These are phyloP conservation scores for Mortierella hygrophila DNA, from an alignment of 192 early-diverging fungal species.

Conservation along the genomic window DNA sequence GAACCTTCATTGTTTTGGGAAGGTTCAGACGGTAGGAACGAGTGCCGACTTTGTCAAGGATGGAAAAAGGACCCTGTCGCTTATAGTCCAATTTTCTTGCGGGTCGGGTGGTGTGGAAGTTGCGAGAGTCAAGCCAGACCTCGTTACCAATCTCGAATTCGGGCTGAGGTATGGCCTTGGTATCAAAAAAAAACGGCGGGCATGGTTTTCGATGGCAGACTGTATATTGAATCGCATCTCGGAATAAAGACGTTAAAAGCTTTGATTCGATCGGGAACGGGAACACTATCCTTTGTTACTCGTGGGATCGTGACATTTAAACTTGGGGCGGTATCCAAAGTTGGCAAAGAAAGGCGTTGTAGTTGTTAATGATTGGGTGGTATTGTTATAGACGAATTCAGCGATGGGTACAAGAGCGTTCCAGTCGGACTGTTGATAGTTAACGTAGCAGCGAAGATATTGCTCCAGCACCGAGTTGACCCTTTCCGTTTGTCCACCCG, in stretches of 20 bases:
- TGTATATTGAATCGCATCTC: conserved; percentile 11
- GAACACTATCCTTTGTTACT: background rate
- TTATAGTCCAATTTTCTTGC: conserved; percentile 26
- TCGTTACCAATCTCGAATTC: conserved; percentile 19
- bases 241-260: conserved; percentile 8
- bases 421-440: conserved; percentile 62
- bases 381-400: conserved; percentile 69
- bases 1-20: conserved; percentile 34
- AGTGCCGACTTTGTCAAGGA: conserved; percentile 11
- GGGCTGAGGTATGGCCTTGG: background rate
- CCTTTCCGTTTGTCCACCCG: conserved; percentile 59
- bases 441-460: conserved; percentile 48
- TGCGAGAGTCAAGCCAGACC: conserved; percentile 29
- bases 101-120: conserved; percentile 9
- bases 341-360: conserved; percentile 47
- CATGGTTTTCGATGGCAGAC: background rate
- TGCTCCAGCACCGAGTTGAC: conserved; percentile 57
- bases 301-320: background rate
- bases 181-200: background rate
- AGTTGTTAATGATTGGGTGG: conserved; percentile 26
- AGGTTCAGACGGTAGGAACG: conserved; percentile 31
- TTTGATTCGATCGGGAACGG: background rate
- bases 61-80: conserved; percentile 27
- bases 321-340: conserved; percentile 44
- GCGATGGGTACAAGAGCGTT: conserved; percentile 43